Base-by-base conservation (phyloP, 2,329 filamentous ascomycete genomes). In the Pseudocercospora macadamiae region DNA sequence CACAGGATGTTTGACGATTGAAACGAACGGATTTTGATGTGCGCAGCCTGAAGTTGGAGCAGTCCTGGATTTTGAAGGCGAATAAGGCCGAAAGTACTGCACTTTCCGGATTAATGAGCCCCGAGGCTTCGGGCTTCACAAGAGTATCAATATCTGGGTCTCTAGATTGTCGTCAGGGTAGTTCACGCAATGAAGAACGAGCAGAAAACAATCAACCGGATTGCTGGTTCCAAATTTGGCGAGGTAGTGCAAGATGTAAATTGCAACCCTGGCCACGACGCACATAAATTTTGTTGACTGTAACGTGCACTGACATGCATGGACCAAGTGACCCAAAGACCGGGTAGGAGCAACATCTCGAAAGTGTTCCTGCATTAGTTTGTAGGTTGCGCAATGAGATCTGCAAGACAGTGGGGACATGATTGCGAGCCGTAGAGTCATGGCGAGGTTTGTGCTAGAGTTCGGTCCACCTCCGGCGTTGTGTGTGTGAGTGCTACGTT, bases 281-380 rank as follows among this genome's bases (percentile, higher is more conserved):
- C 45, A 16, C 25, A 32, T 7, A 32, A 18, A 30, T 32, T 12
- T 32, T 49, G n/a, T 30, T 49, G 45, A 32, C 12, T 18, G 51
- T 21, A 18, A n/a, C 26, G 34, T 44, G 34, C 34, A n/a, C 32
- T 18, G 28, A 18, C 42, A 45, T 44, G 57, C 54, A 56, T 56
- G 51, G 56, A 60, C 59, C 49, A 49, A 55, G 53, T 53, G 63
- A 66, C 62, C 64, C 61, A 39, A 55, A 58, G 61, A 63, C 61
- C 57, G 19, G 61, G 61, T 51, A 57, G 61, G 36, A 54, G 52
- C 48, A 57, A 25, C 48, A 34, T 55, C 59, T 58, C 63, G 51
- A 67, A 59, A 66, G 54, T 44, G 68, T 70, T 66, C 68, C 68
- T 70, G 68, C 68, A 67, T 68, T 69, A 69, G 66, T 61, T 54